phyloP scores from a whole-genome alignment of 495 filamentous ascomycete genomes.

The Penicillium bialowiezense region DNA sequence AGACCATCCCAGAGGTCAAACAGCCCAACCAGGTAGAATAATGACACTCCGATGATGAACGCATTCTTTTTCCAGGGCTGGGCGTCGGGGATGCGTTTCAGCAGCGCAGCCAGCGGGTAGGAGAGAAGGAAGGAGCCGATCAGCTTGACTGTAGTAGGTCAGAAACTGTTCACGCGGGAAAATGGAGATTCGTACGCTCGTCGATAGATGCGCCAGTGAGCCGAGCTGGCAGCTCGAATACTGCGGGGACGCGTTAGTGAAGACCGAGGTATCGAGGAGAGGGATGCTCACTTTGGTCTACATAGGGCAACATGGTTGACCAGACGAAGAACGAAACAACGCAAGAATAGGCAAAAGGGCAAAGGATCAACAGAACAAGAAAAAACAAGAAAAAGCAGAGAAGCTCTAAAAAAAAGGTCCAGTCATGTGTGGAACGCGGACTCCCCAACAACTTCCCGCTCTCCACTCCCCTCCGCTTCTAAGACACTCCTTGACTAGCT shows the following conservation, averaged over 20 bases:
- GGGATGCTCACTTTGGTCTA: conserved; percentile 68
- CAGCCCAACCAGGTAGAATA: conserved; percentile 93
- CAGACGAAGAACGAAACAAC: conserved; percentile 12
- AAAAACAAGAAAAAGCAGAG: conserved; percentile 10
- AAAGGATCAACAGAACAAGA: conserved; percentile 13
- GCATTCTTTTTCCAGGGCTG: conserved; percentile 85
- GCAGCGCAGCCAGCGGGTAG: conserved; percentile 82
- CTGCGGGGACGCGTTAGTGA: conserved; percentile 44
- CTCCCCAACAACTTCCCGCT: conserved; percentile 23
- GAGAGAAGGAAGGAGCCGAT: conserved; percentile 88
- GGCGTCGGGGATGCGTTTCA: conserved; percentile 87
- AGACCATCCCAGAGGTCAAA: conserved; percentile 92
- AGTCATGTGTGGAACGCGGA: conserved; percentile 31
- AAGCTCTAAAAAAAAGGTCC: conserved; percentile 11
- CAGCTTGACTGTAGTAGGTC: conserved; percentile 71
- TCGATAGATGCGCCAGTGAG: conserved; percentile 76
- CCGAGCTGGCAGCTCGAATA: conserved; percentile 65
- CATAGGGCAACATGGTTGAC: conserved; percentile 75
- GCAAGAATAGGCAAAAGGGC: neutral
- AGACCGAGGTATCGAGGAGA: conserved; percentile 18
- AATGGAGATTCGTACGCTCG: conserved; percentile 61
- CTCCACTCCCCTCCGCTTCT: conserved; percentile 18
- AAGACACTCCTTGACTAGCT: conserved; percentile 9
- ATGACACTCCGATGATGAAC: conserved; percentile 74
- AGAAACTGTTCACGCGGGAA: conserved; percentile 4